phyloP scores from a whole-genome alignment of 208 protist species.

The Acanthamoeba rhysodes region DNA sequence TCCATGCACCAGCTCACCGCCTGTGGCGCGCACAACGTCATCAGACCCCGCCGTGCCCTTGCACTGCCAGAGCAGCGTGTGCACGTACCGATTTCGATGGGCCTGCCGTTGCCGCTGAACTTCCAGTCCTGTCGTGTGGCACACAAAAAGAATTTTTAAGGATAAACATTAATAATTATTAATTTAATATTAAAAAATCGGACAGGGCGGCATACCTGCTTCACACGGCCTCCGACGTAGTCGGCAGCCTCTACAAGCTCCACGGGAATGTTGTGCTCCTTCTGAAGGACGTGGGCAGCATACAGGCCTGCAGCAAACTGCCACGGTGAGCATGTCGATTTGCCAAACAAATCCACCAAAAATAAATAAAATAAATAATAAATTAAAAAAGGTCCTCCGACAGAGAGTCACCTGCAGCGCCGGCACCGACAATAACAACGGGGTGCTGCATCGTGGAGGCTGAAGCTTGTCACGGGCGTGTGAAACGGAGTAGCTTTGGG shows the following conservation, averaged over 20 bases:
- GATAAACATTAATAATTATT: background rate
- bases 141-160: background rate
- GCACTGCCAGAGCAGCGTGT: background rate
- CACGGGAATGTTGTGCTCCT: conserved; percentile 33
- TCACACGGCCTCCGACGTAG: conserved; percentile 21
- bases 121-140: background rate
- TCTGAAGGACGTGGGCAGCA: conserved; percentile 4
- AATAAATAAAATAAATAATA: no score
- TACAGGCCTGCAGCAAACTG: background rate
- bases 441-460: conserved; percentile 13
- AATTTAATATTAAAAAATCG: background rate
- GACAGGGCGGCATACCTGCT: no score
- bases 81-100: conserved; percentile 48
- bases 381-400: background rate
- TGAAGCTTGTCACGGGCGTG: background rate
- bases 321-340: background rate
- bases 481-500: no score
- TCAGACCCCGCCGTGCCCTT: background rate
- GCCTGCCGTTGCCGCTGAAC: conserved; percentile 26
- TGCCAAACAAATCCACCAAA: background rate
- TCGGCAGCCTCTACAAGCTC: conserved; percentile 7
- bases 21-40: background rate
- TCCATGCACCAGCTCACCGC: conserved; percentile 22
- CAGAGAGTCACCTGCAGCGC: background rate
- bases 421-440: conserved; percentile 20